Evolutionary conservation across 495 filamentous ascomycete species (phyloP).

Genomic region (Hyaloscypha finlandica): DNA sequence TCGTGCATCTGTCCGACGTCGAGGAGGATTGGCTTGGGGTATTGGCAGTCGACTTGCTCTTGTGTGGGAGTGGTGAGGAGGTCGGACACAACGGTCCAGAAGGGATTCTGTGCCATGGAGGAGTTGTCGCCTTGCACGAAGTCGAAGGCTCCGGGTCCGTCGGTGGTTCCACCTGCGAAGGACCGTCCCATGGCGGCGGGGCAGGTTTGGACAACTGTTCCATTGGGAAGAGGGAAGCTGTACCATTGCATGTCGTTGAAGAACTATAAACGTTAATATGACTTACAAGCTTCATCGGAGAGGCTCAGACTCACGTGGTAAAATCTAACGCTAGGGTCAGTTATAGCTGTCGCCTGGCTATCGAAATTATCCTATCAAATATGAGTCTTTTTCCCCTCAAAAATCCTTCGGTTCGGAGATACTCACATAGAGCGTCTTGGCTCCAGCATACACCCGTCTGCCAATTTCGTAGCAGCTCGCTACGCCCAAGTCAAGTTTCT

Average conservation of each 20-base stretch:
- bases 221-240: conserved; percentile 73
- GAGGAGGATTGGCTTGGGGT: conserved; percentile 83
- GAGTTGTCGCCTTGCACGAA: conserved; percentile 85
- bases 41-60: conserved; percentile 75
- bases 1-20: conserved; percentile 76
- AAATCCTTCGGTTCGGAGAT: conserved; percentile 20
- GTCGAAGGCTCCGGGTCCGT: conserved; percentile 90
- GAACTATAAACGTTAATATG: conserved; percentile 62
- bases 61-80: conserved; percentile 70
- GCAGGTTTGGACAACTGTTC: conserved; percentile 74
- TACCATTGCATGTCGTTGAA: conserved; percentile 64
- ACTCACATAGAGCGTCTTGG: conserved; percentile 61
- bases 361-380: conserved; percentile 41
- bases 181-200: conserved; percentile 89
- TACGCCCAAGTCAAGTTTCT: conserved; percentile 66
- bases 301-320: conserved; percentile 24
- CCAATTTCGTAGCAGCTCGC: conserved; percentile 77
- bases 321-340: conserved; percentile 39
- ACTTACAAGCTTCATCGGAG: conserved; percentile 33
- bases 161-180: conserved; percentile 92
- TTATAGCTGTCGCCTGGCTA: conserved; percentile 41
- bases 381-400: background rate
- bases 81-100: conserved; percentile 79
- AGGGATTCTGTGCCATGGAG: conserved; percentile 64
- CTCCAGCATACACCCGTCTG: conserved; percentile 63